Evolutionary conservation across 2,329 filamentous ascomycete species (phyloP), one percentile per base, ranked within the genome.

Genomic region (Penicillium sclerotigenum): DNA sequence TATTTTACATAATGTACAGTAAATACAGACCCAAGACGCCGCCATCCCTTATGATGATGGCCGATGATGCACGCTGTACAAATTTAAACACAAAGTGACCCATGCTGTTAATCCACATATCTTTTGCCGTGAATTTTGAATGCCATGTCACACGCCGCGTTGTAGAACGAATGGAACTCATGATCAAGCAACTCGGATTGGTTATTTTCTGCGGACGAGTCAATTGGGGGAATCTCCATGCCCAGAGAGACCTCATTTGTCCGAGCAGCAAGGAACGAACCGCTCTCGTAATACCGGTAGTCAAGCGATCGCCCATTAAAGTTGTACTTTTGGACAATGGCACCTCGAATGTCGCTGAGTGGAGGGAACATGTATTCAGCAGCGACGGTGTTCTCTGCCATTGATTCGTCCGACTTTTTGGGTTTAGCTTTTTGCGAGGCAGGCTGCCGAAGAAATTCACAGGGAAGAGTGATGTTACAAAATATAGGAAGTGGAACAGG

Each of bases 291-390:
- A 52, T 66, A 69, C 20, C 65, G 60, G 56, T 71, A 73, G 36
- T 63, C 66, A 24, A 77, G 62, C 22, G 59, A 61, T 24, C 72
- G 64, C 28, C 65, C 69, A 24, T 63, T 61, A 56, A 71, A 73
- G 20, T 70, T 64, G 56, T 73, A 75, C 6, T 62, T 64, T 48
- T 68, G 65, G 41, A 71, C 51, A 33, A 60, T 59, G 5, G 71
- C 65, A 29, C 64, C 66, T 18, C 58, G 56, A 18, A 72, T 52
- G n/a, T 71, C 65, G 13, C 61, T 63, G 16, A 74, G 47, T 1
- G 71, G 69, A 8, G 71, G 67, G 51, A 71, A 68, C 55, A 73
- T 67, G 56, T 76, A 77, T 47, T 71, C 69, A 3, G 56, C 71
- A 18, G 59, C 54, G 26, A 66, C 54, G 29, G 56, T 59, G 14